Base-by-base conservation (phyloP, 2,329 filamentous ascomycete species). In the Colletotrichum sp. region DNA sequence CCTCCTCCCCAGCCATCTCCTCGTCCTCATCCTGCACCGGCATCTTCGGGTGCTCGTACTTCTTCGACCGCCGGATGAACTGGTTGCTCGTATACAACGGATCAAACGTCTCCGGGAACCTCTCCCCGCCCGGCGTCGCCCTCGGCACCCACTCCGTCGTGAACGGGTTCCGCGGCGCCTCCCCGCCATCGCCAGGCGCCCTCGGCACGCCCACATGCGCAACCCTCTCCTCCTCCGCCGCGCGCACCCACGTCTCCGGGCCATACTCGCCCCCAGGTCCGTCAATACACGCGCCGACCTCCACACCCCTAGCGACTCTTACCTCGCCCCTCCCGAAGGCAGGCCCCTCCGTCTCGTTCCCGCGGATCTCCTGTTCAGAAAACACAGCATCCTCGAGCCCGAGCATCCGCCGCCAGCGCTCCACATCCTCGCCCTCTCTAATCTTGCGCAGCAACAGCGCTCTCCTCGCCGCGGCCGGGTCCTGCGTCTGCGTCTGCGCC, bases 121-220 rank as follows among this genome's bases (percentile, higher is more conserved):
- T 21, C 49, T 26, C 30, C 4, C 66, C 69, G 15, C 39, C 65
- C 1, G 72, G 72, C 6, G 63, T 26, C 4, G 65, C 55, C 3
- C 77, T 64, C 13, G 64, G 39, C n/a, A 64, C 44, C 77, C 77
- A 78, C 55, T 64, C 76, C n/a, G 76, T 71, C 34, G 77, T 76
- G 30, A 76, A 78, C 16, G 77, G 77, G 59, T 77, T 71, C 18
- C 72, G 24, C 34, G 67, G 76, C 16, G 72, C 69, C 18, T 44
- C 13, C 7, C 77, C 77, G 24, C 77, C 77, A 6, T 62, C 63
- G 4, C 39, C 55, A 3, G 77, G 77, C 4, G 77, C 77, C n/a
- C n/a, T 60, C 2, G 77, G 75, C 6, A 78, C 39, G 21, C 18
- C 39, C 18, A 59, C 59, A 21, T 62, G 59, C 59, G 26, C 26